Percentiles rank a stretch among this genome's conserved stretches.
Conservation (phyloP, 169 alveolate species). For the Cryptosporidium sp. region DNA sequence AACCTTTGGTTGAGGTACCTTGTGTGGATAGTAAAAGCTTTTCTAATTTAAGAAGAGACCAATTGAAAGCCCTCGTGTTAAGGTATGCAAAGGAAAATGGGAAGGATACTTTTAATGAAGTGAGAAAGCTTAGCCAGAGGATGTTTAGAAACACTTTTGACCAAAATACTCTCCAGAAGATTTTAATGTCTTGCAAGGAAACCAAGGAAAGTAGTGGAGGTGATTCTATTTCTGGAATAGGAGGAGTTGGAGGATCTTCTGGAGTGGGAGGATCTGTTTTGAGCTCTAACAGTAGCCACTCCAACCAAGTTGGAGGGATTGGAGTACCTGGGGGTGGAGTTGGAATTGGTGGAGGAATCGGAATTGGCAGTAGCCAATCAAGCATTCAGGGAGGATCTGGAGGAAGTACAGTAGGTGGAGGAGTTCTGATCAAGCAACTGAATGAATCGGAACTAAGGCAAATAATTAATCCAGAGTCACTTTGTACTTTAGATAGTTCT, state of each 20-base stretch:
- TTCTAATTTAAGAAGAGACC: slow-evolving; percentile 43
- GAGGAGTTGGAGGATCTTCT: not conserved
- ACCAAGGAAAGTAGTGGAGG: slow-evolving; percentile 19
- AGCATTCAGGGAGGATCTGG: not conserved
- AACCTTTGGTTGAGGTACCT: slow-evolving; percentile 86
- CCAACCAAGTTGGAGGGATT: not conserved
- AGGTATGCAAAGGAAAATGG: slow-evolving; percentile 67
- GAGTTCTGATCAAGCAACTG: slow-evolving; percentile 59
- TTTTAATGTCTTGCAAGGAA: slow-evolving; percentile 56
- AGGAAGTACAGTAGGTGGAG: not conserved
- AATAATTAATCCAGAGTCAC: slow-evolving; percentile 84
- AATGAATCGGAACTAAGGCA: slow-evolving; percentile 82
- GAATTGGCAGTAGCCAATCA: not conserved
- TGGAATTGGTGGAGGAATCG: not conserved
- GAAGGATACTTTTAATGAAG: slow-evolving; percentile 10
- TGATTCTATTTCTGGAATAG: not conserved
- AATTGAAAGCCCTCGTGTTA: slow-evolving; percentile 45
- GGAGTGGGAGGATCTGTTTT: not conserved
- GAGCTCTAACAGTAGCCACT: not conserved
- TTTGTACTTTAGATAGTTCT: slow-evolving; percentile 86
- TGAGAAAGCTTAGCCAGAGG: slow-evolving; percentile 35
- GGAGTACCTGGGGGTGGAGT: not conserved
- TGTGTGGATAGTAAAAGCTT: slow-evolving; percentile 79
- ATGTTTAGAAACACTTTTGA: slow-evolving; percentile 48
- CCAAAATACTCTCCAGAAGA: slow-evolving; percentile 54